phyloP scores from a whole-genome alignment of 2,329 filamentous ascomycete species.

The Paraphoma sp. region DNA sequence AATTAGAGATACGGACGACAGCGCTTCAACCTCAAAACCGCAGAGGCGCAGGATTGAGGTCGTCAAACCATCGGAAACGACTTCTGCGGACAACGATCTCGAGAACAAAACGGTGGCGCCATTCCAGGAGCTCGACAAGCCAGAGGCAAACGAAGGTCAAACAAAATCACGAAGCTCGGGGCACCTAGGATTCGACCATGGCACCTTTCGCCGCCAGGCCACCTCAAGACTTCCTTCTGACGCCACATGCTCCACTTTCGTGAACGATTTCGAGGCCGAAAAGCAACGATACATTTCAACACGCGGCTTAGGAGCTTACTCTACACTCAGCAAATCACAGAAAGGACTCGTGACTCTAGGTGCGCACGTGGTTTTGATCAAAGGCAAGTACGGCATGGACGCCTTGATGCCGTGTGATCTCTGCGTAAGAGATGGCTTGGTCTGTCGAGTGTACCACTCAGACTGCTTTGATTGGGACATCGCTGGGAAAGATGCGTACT shows the following conservation, averaged over 20 bases:
- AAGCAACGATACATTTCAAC: neutral
- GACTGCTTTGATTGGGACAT: slow-evolving; percentile 4
- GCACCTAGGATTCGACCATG: neutral
- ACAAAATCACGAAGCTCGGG: too few relatives aligned
- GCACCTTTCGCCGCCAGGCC: neutral
- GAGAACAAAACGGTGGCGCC: too few relatives aligned
- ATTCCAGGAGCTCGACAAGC: too few relatives aligned
- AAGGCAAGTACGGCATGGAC: neutral
- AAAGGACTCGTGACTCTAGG: neutral
- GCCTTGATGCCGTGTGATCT: neutral
- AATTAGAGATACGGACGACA: neutral
- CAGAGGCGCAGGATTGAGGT: neutral
- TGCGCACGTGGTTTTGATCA: neutral
- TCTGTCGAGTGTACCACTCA: slow-evolving; percentile 5
- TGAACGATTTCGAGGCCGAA: neutral
- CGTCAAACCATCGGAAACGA: too few relatives aligned
- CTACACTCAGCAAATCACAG: neutral
- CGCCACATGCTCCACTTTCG: neutral
- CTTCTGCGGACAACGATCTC: too few relatives aligned
- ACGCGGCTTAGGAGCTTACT: too few relatives aligned
- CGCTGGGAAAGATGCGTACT: neutral
- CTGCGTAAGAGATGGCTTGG: neutral
- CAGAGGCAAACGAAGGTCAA: too few relatives aligned
- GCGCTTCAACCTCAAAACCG: neutral
- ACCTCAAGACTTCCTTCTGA: neutral